Percentiles rank a stretch among this genome's conserved stretches.
Conservation (phyloP, 2,329 filamentous ascomycete genomes). For the Colletotrichum sp. region DNA sequence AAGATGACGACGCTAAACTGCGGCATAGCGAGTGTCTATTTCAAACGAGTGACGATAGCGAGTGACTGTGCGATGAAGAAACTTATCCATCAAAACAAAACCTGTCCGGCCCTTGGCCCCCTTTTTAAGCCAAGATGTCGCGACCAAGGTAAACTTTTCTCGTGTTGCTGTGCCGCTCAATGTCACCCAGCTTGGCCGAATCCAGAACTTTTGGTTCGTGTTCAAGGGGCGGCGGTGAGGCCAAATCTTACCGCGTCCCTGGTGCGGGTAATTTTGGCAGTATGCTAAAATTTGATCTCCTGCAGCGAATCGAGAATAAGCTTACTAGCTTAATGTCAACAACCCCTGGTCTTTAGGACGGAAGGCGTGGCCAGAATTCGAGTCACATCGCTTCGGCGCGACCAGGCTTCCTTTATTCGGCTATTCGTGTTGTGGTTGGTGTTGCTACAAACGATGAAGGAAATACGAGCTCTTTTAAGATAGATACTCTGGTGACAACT, state of each 20-base stretch:
- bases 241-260: not conserved
- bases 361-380: not conserved
- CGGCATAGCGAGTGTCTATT: rapidly evolving
- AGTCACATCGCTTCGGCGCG: not conserved
- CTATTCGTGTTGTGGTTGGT: not conserved
- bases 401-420: not conserved
- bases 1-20: not conserved
- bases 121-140: not conserved
- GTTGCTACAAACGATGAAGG: not conserved
- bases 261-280: not conserved
- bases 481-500: not conserved
- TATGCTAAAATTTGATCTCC: not conserved
- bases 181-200: not conserved
- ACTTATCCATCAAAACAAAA: not conserved
- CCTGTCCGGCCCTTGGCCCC: not conserved
- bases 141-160: not conserved
- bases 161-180: not conserved
- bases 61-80: not conserved
- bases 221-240: not conserved
- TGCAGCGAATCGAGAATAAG: not conserved
- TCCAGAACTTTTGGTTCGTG: not conserved
- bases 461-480: not conserved
- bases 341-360: not conserved
- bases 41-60: not conserved
- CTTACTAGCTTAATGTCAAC: not conserved